Conservation (phyloP, 2,329 filamentous ascomycete genomes). For the Sporothrix protearum region DNA sequence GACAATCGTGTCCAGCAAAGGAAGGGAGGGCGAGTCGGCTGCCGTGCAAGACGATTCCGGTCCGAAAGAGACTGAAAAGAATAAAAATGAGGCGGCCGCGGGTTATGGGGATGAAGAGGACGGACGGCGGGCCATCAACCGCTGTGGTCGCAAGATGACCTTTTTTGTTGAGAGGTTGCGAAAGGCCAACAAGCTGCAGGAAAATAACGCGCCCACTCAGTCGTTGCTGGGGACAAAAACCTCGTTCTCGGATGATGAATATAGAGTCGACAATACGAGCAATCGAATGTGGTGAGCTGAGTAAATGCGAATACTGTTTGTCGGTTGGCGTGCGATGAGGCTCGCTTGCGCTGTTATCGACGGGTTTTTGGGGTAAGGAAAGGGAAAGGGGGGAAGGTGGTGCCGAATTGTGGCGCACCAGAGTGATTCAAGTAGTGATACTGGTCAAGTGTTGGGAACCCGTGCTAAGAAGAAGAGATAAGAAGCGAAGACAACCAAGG, state of each 20-base stretch:
- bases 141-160: not conserved
- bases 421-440: not conserved
- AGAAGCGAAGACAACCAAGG: not conserved
- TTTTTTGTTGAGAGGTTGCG: not conserved
- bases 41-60: not conserved
- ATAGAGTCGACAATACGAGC: not conserved
- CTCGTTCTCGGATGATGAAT: not conserved
- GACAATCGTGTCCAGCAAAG: not conserved
- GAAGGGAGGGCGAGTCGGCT: too few species aligned
- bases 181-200: not conserved
- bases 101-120: not conserved
- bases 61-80: not conserved
- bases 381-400: not conserved
- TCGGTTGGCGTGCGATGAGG: not conserved
- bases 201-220: not conserved
- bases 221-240: not conserved
- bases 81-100: not conserved
- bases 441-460: not conserved
- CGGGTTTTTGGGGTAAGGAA: not conserved
- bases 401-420: not conserved
- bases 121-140: slow-evolving; percentile 5
- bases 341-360: not conserved
- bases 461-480: not conserved
- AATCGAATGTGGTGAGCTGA: not conserved
- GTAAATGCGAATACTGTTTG: not conserved